Percentiles rank a stretch among this genome's conserved stretches.
phyloP scores from a whole-genome alignment of 495 filamentous ascomycete species.

The Aspergillus steynii region DNA sequence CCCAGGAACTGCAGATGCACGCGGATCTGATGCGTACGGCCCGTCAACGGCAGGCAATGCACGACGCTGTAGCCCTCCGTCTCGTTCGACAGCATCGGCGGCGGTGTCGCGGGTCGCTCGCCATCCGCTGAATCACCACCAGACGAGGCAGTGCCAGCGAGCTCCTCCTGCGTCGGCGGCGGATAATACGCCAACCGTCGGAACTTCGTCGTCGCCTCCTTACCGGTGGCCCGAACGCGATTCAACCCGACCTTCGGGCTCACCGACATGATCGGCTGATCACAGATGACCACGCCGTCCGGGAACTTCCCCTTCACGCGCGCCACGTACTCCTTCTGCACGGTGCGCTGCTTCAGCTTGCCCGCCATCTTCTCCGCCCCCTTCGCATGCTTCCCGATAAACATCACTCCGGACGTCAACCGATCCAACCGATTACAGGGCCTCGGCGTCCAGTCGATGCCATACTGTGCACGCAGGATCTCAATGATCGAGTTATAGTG shows the following conservation, averaged over 20 bases:
- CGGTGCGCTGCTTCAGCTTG: constrained; percentile 71
- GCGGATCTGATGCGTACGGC: constrained; percentile 90
- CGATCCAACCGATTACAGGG: constrained; percentile 94
- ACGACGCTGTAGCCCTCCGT: constrained; percentile 88
- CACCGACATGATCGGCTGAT: constrained; percentile 90
- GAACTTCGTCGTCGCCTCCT: constrained; percentile 86
- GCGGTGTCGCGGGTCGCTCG: constrained; percentile 41
- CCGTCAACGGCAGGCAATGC: constrained; percentile 88
- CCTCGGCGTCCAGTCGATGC: constrained; percentile 67
- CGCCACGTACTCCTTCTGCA: constrained; percentile 93
- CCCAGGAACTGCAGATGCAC: constrained; percentile 95
- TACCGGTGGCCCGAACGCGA: constrained; percentile 87
- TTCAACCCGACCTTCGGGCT: constrained; percentile 95
- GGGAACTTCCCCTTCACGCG: constrained; percentile 90
- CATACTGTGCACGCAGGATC: constrained; percentile 81
- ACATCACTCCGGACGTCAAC: constrained; percentile 95
- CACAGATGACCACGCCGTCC: constrained; percentile 75
- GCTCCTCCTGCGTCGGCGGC: constrained; percentile 11
- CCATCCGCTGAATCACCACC: constrained; percentile 4
- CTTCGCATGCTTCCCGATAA: constrained; percentile 80
- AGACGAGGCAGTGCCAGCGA: constrained; percentile 20
- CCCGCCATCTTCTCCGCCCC: constrained; percentile 73
- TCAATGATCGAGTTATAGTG: constrained; percentile 92
- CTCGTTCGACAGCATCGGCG: constrained; percentile 28
- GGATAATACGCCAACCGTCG: constrained; percentile 86